A percentile compares a stretch with the other conserved stretches of the same genome.
These are phyloP conservation scores for Waltergamsia citrina DNA, from an alignment of 2,329 filamentous ascomycete genomes.

Conservation along the genomic window DNA sequence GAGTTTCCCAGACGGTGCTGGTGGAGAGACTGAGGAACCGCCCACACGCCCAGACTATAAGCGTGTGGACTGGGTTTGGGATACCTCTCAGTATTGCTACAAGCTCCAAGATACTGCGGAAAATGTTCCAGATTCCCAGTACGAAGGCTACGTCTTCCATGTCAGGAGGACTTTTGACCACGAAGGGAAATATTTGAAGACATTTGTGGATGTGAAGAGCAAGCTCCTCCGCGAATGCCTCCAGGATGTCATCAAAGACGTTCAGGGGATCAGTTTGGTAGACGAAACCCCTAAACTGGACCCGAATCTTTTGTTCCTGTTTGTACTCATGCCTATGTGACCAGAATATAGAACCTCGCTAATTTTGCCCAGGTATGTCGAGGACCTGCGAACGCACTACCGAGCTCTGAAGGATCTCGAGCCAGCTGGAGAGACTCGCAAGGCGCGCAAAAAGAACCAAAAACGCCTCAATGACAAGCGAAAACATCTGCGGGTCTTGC, in stretches of 20 bases:
- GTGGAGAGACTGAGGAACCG: constrained; percentile 9
- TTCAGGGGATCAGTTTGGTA: constrained; percentile 58
- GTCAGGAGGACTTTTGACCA: constrained; percentile 75
- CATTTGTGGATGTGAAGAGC: constrained; percentile 77
- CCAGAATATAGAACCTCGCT: constrained; percentile 35
- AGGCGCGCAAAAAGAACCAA: constrained; percentile 51
- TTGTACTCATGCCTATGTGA: too few relatives aligned
- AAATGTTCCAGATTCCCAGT: constrained; percentile 38
- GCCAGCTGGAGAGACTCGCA: constrained; percentile 34
- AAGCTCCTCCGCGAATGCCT: constrained; percentile 62
- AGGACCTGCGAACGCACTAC: constrained; percentile 58
- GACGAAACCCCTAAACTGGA: constrained; percentile 69
- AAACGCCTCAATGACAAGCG: constrained; percentile 49
- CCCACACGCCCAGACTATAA: constrained; percentile 28
- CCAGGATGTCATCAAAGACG: constrained; percentile 24
- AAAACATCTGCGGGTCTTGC: constrained; percentile 59
- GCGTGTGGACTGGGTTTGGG: constrained; percentile 46
- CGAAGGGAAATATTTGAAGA: constrained; percentile 68
- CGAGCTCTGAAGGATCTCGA: constrained; percentile 55
- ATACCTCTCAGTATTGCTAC: constrained; percentile 36
- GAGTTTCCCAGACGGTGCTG: background rate
- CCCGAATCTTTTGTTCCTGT: constrained; percentile 62
- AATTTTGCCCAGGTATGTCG: too few relatives aligned
- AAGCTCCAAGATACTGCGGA: constrained; percentile 46
- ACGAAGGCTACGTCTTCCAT: constrained; percentile 74